These are phyloP conservation scores for Collybiopsis luxurians DNA, from an alignment of 768 basidiomycete genomes.

Conservation along the genomic window DNA sequence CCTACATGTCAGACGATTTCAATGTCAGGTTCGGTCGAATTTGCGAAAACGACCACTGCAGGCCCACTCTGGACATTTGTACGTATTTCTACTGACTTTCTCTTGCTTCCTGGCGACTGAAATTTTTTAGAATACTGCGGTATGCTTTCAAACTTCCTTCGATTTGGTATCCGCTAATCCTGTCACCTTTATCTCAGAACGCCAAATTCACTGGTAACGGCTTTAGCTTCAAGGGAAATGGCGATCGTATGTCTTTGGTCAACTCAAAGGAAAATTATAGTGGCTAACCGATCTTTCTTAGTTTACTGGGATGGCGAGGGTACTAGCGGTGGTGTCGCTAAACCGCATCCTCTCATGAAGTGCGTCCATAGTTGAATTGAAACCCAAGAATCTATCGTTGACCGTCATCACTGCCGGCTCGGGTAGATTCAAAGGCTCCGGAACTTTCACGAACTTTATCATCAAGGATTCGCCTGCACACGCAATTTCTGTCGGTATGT, in stretches of 20 bases:
- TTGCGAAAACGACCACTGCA: constrained; percentile 2
- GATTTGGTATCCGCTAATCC: background rate
- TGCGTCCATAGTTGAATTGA: background rate
- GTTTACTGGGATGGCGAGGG: constrained; percentile 24
- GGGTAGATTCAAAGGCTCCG: constrained; percentile 6
- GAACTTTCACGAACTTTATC: constrained; percentile 7
- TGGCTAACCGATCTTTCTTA: background rate
- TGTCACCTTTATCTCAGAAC: background rate
- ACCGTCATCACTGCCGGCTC: too few relatives aligned
- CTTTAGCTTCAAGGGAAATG: background rate
- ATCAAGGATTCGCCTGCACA: constrained; percentile 8
- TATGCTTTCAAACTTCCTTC: background rate
- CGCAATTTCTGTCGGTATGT: constrained; percentile 7
- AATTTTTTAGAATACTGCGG: background rate
- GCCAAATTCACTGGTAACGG: background rate
- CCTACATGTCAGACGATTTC: background rate
- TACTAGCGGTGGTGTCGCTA: constrained; percentile 7
- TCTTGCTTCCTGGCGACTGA: too few relatives aligned
- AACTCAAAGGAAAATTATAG: background rate
- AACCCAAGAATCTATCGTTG: background rate
- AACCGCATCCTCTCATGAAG: constrained; percentile 17
- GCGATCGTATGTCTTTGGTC: background rate
- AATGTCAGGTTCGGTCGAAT: constrained; percentile 1
- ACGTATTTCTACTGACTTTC: too few relatives aligned
- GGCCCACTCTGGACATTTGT: background rate